A percentile compares a stretch with the other conserved stretches of the same genome.
Conservation (phyloP, 1,284 basidiomycete species). For the Inonotus hispidus region DNA sequence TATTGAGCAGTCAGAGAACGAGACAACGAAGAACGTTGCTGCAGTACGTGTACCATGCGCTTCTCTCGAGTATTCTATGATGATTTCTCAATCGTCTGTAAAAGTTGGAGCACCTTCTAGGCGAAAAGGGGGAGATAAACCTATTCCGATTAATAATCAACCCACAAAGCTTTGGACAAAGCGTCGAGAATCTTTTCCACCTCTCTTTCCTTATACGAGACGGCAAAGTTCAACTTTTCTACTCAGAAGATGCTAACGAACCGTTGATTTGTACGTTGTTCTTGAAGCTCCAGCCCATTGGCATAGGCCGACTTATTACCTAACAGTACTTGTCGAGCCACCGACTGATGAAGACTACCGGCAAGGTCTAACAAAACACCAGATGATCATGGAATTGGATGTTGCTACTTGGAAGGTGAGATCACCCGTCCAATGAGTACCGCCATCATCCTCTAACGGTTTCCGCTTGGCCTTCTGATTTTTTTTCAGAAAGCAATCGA, state of each 20-base stretch:
- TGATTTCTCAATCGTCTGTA: not conserved
- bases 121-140: constrained; percentile 51
- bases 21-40: constrained; percentile 75
- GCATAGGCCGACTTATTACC: not conserved
- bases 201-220: constrained; percentile 88
- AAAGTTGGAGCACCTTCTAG: constrained; percentile 54
- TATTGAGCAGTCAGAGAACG: constrained; percentile 71
- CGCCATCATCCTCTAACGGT: not conserved
- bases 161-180: constrained; percentile 83
- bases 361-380: constrained; percentile 63
- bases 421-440: not conserved
- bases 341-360: constrained; percentile 61
- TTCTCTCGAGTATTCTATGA: not conserved
- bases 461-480: not conserved
- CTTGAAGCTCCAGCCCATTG: not conserved
- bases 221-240: constrained; percentile 69
- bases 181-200: constrained; percentile 92
- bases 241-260: constrained; percentile 52
- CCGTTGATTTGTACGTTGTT: constrained; percentile 65
- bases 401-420: constrained; percentile 75
- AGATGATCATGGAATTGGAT: constrained; percentile 85
- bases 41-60: constrained; percentile 37
- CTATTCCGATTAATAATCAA: constrained; percentile 84
- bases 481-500: constrained; percentile 68
- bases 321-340: constrained; percentile 32